Percentiles rank a stretch among this genome's conserved stretches.
Conservation (phyloP, 2,329 filamentous ascomycete genomes). For the Alternaria consortialis region DNA sequence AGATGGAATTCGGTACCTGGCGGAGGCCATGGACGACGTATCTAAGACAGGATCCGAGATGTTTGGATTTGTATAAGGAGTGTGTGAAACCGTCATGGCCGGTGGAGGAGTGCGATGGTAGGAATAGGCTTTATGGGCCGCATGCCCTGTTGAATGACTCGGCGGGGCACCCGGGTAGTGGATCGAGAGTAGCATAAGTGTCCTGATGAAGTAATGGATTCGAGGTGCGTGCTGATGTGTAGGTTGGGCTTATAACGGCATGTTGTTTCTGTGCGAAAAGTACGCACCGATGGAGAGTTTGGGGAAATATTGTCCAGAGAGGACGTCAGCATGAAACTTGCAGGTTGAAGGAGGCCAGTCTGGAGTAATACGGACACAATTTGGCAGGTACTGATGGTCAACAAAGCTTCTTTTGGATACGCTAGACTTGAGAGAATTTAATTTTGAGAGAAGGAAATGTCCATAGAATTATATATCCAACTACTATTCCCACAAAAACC, state of each 20-base stretch:
- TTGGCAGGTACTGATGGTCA: no score
- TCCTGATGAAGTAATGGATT: not conserved
- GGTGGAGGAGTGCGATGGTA: not conserved
- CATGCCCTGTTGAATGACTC: not conserved
- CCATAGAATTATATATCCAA: slow-evolving; percentile 4
- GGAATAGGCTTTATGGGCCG: not conserved
- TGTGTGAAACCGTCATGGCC: not conserved
- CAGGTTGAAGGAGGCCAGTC: not conserved
- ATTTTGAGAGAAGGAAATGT: not conserved
- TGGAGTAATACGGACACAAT: not conserved
- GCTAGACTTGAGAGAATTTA: not conserved
- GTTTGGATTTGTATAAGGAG: not conserved
- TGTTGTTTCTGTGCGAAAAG: not conserved
- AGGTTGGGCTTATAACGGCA: not conserved
- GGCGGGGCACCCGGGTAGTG: not conserved
- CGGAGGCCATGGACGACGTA: no score
- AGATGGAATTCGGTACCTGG: no score
- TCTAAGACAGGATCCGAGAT: not conserved
- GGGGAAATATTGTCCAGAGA: not conserved
- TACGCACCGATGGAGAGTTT: not conserved
- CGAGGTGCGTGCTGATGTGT: no score
- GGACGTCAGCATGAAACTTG: not conserved
- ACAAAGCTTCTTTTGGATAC: not conserved
- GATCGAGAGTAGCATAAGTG: not conserved
- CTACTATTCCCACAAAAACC: not conserved